A percentile compares a stretch with the other conserved stretches of the same genome.
These are phyloP conservation scores for Penicillium occitanis DNA, from an alignment of 2,329 filamentous ascomycete genomes.

Conservation along the genomic window DNA sequence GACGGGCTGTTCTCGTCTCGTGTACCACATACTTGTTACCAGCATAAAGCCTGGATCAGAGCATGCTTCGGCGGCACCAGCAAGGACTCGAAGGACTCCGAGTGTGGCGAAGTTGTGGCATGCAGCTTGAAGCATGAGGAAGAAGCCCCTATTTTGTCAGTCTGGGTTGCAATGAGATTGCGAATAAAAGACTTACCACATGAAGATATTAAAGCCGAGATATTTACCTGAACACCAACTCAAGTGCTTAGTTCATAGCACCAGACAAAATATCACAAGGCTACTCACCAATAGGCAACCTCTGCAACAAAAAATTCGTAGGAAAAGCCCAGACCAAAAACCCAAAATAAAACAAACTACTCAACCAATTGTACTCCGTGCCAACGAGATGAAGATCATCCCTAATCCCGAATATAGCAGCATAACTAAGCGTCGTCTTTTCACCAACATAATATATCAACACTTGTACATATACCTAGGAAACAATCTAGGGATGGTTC, in stretches of 20 bases:
- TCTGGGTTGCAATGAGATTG: no score
- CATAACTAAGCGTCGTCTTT: constrained; percentile 59
- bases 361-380: constrained; percentile 59
- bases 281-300: constrained; percentile 50
- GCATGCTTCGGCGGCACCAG: constrained; percentile 58
- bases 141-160: constrained; percentile 40
- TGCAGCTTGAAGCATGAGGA: constrained; percentile 55
- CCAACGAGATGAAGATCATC: constrained; percentile 59
- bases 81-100: constrained; percentile 57
- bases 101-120: constrained; percentile 57
- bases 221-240: constrained; percentile 45
- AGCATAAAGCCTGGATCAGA: constrained; percentile 63
- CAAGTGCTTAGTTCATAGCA: background rate
- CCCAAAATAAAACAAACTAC: constrained; percentile 57
- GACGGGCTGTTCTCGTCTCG: constrained; percentile 61
- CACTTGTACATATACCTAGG: no score
- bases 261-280: background rate
- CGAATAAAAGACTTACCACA: constrained; percentile 43
- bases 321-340: constrained; percentile 57
- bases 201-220: constrained; percentile 58
- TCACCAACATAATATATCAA: no score
- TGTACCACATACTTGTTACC: constrained; percentile 67
- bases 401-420: constrained; percentile 64
- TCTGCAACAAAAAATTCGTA: constrained; percentile 55
- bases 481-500: no score